These are phyloP conservation scores for Malus hybrid DNA, from an alignment of 331 rosid species.

Conservation along the genomic window DNA sequence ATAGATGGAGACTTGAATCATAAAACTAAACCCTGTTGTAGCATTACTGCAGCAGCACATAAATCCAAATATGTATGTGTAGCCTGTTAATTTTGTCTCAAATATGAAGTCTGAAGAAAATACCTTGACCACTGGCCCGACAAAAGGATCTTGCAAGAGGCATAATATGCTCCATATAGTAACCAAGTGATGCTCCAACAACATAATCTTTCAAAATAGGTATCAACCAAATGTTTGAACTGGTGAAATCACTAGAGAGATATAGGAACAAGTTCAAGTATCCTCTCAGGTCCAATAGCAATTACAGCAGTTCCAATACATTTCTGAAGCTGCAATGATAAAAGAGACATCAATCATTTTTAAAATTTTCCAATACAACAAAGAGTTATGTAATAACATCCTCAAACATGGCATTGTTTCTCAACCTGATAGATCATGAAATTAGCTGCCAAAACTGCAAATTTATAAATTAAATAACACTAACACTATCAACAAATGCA, in stretches of 20 bases:
- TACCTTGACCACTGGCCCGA: constrained; percentile 71
- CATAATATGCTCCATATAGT: constrained; percentile 54
- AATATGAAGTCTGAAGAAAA: background rate
- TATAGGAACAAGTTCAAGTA: constrained; percentile 59
- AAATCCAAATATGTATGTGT: background rate
- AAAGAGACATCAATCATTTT: constrained; percentile 1
- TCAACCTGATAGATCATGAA: background rate
- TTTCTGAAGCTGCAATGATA: constrained; percentile 54
- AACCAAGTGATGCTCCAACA: constrained; percentile 70
- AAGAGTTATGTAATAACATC: background rate
- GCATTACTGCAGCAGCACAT: background rate
- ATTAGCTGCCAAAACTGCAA: background rate
- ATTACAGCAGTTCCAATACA: constrained; percentile 79
- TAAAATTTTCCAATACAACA: background rate
- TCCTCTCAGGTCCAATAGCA: constrained; percentile 84
- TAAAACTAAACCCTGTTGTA: background rate
- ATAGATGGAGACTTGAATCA: background rate
- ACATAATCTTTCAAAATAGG: constrained; percentile 66
- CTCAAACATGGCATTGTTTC: background rate
- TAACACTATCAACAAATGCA: background rate
- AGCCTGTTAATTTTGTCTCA: background rate
- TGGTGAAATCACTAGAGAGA: constrained; percentile 40
- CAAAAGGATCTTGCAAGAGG: constrained; percentile 84
- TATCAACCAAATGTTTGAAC: constrained; percentile 67
- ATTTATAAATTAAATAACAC: background rate